A percentile compares a stretch with the other conserved stretches of the same genome.
Conservation (phyloP, 306 rosid species). For the Bauhinia variegata region DNA sequence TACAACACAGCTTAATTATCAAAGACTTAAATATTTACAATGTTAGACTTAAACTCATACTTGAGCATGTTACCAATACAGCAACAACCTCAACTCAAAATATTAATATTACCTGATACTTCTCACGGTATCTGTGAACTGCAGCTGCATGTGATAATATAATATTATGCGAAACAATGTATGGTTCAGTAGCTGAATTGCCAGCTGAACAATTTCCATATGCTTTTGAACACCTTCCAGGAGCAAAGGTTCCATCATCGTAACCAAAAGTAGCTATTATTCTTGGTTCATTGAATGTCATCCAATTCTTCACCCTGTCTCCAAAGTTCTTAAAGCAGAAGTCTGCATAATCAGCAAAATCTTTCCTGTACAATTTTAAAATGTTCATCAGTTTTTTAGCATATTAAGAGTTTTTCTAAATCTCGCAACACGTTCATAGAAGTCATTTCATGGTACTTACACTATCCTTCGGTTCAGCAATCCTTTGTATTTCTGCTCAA, state of each 20-base stretch:
- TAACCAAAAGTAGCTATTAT: constrained; percentile 92
- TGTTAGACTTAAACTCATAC: no score
- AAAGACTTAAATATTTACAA: no score
- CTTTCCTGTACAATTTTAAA: constrained; percentile 62
- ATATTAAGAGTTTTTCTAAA: neutral
- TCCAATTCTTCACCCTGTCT: constrained; percentile 93
- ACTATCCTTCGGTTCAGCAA: constrained; percentile 70
- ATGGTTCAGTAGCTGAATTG: constrained; percentile 87
- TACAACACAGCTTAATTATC: constrained; percentile 36
- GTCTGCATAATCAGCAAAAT: constrained; percentile 87
- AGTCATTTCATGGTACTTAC: constrained; percentile 58
- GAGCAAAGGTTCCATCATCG: constrained; percentile 81
- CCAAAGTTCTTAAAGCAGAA: constrained; percentile 92
- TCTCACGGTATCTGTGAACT: constrained; percentile 79
- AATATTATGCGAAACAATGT: constrained; percentile 79
- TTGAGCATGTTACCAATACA: no score
- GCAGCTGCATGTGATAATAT: constrained; percentile 87
- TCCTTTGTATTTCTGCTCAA: constrained; percentile 76
- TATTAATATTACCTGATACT: constrained; percentile 62
- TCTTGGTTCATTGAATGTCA: constrained; percentile 90
- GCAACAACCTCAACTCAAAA: neutral
- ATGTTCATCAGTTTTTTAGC: constrained; percentile 19
- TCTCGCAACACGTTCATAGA: no score
- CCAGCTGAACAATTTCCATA: constrained; percentile 85
- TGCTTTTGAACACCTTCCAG: constrained; percentile 84